Conservation (phyloP, 805 yeast species). For the Pichia rugopelliculosa region DNA sequence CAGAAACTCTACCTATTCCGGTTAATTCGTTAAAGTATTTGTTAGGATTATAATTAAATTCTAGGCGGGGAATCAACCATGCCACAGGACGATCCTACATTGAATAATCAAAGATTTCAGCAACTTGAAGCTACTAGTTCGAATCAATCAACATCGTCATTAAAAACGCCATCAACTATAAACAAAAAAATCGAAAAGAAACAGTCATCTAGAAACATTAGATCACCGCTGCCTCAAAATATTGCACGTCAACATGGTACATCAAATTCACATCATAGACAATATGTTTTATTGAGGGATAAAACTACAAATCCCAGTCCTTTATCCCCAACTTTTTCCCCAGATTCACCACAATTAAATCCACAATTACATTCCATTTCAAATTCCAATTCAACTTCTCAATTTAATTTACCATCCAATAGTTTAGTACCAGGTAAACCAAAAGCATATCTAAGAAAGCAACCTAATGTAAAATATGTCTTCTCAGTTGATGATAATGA, state of each 20-base stretch:
- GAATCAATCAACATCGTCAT: background rate
- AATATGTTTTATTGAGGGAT: conserved; percentile 26
- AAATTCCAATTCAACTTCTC: conserved; percentile 11
- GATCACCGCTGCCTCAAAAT: conserved; percentile 16
- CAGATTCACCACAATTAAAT: conserved; percentile 9
- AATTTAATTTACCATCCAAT: background rate
- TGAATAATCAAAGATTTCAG: background rate
- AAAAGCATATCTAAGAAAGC: conserved; percentile 21
- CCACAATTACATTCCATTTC: conserved; percentile 11
- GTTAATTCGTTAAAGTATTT: too few species aligned
- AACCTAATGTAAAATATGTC: conserved; percentile 31
- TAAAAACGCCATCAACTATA: background rate
- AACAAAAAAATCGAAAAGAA: conserved; percentile 3
- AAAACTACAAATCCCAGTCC: conserved; percentile 9
- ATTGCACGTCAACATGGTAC: conserved; percentile 15
- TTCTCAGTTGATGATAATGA: conserved; percentile 82
- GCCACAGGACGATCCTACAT: background rate
- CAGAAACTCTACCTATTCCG: too few species aligned
- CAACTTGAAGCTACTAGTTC: background rate
- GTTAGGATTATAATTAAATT: too few species aligned
- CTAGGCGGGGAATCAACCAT: too few species aligned
- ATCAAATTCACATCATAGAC: conserved; percentile 26
- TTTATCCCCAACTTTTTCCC: conserved; percentile 4
- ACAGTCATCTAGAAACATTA: conserved; percentile 10
- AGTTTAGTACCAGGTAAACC: conserved; percentile 10